Evolutionary conservation across 768 basidiomycete genomes (phyloP), one percentile per base, ranked within the genome.

Genomic region (Tubosaeta sp.): DNA sequence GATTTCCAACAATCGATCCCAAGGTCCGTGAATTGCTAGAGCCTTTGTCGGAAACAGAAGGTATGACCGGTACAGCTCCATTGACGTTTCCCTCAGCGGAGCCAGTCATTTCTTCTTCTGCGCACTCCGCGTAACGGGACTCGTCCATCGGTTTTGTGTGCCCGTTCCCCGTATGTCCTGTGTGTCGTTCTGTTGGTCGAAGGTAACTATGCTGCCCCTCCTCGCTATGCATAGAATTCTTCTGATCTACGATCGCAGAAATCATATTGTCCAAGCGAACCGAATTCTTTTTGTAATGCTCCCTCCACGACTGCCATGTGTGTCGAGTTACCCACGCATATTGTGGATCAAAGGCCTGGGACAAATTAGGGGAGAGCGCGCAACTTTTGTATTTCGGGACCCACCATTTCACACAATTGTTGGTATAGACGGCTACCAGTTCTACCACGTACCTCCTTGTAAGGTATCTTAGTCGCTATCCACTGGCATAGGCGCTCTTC

Each of bases 261-360:
- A 92, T 90, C 48, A 79, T 68, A 10, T 61, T 61, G 60, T 91
- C 87, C 32, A 91, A 75, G 10, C 87, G 81, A 6, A 70, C 62
- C 0, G 86, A 72, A 53, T 92, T 86, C 68, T 91, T 91, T 73
- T 91, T 90, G 72, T 92, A 92, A 25, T 89, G 76, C 62, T 92
- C 89, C 24, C 90, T 80, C 89, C 89, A 92, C 13, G 89, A 92
- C 57, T 90, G 87, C 89, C 89, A 92, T 2, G 88, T 90, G 63
- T 92, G 89, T 14, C 88, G 82, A 22, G 73, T 76, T 18, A 90
- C 90, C 89, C 89, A 91, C 0, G 78, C 73, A 59, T 81, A 90
- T 55, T 87, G 86, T 2, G 87, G 83, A 53, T 89, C 84, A 44
- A 69, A 68, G 42, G 72, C 73, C 87, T 90, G 56, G 9, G 16